phyloP scores from a whole-genome alignment of 2,329 filamentous ascomycete genomes.

The Immersiporthe knoxdaviesiana region DNA sequence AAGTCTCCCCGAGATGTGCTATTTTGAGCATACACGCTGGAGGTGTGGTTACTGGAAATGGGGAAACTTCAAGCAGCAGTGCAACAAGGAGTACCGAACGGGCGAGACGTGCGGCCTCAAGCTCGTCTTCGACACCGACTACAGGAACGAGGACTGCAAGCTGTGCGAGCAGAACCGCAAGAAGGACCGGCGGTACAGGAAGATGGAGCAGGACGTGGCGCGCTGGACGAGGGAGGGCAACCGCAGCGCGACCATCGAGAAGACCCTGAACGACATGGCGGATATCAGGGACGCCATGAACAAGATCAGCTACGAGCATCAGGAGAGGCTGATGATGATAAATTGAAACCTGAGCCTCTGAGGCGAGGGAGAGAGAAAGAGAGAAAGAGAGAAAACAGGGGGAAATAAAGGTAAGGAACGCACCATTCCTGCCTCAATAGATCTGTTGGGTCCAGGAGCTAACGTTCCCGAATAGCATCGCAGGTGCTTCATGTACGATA shows the following conservation, averaged over 20 bases:
- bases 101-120: slow-evolving; percentile 96
- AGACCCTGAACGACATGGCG: slow-evolving; percentile 69
- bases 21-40: slow-evolving; percentile 89
- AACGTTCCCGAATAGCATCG: background rate
- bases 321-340: slow-evolving; percentile 44
- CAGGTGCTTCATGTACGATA: slow-evolving; percentile 8
- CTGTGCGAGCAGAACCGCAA: slow-evolving; percentile 88
- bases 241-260: slow-evolving; percentile 72
- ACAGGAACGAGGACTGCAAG: slow-evolving; percentile 70
- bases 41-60: slow-evolving; percentile 91
- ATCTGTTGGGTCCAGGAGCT: background rate
- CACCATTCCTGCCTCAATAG: background rate
- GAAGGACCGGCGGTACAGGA: slow-evolving; percentile 74
- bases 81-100: slow-evolving; percentile 91
- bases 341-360: slow-evolving; percentile 36
- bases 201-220: slow-evolving; percentile 73
- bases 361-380: background rate
- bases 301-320: slow-evolving; percentile 48
- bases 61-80: slow-evolving; percentile 91
- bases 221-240: slow-evolving; percentile 80
- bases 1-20: slow-evolving; percentile 79
- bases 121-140: slow-evolving; percentile 76
- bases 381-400: background rate
- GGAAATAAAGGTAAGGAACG: slow-evolving; percentile 7
- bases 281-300: slow-evolving; percentile 65